Percentiles rank a stretch among this genome's conserved stretches.
phyloP scores from a whole-genome alignment of 208 protist genomes.

The Crithidia sp. region DNA sequence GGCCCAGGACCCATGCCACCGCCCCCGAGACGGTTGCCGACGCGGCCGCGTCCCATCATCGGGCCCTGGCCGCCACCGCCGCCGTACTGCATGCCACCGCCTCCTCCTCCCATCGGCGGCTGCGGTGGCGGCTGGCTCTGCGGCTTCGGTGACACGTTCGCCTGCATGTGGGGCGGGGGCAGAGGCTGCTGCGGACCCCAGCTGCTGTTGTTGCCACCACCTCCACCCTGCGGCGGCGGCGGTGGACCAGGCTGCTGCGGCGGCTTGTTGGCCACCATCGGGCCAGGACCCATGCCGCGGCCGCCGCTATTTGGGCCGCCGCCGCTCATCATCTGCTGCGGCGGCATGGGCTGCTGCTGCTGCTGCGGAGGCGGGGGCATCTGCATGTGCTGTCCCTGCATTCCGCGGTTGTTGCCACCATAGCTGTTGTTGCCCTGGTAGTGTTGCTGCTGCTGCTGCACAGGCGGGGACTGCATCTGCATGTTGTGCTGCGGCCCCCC shows the following conservation, averaged over 20 bases:
- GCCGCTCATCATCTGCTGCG: conserved; percentile 29
- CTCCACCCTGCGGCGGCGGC: conserved; percentile 5
- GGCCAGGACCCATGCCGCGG: conserved; percentile 27
- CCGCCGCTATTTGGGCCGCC: conserved; percentile 20
- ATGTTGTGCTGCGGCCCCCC: conserved; percentile 38
- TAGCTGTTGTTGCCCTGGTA: conserved; percentile 34
- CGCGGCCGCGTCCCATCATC: conserved; percentile 31
- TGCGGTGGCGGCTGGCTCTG: conserved; percentile 29
- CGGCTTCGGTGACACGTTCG: conserved; percentile 26
- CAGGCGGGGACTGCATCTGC: conserved; percentile 47
- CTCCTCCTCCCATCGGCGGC: conserved; percentile 19
- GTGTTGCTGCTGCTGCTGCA: conserved; percentile 42
- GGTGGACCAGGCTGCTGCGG: conserved; percentile 21
- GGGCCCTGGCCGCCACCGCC: conserved; percentile 14
- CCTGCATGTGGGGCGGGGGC: conserved; percentile 31
- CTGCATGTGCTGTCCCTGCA: conserved; percentile 29
- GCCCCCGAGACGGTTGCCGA: conserved; percentile 10
- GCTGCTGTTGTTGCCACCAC: conserved; percentile 23
- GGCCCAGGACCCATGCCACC: conserved; percentile 14
- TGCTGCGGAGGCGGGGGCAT: conserved; percentile 24
- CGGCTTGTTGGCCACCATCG: conserved; percentile 32
- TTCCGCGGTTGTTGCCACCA: conserved; percentile 27
- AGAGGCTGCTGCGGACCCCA: conserved; percentile 30
- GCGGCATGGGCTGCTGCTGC: neutral
- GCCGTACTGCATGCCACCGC: conserved; percentile 23